Conservation (phyloP, 129 eudicot genomes). For the Escallonia herrerae region DNA sequence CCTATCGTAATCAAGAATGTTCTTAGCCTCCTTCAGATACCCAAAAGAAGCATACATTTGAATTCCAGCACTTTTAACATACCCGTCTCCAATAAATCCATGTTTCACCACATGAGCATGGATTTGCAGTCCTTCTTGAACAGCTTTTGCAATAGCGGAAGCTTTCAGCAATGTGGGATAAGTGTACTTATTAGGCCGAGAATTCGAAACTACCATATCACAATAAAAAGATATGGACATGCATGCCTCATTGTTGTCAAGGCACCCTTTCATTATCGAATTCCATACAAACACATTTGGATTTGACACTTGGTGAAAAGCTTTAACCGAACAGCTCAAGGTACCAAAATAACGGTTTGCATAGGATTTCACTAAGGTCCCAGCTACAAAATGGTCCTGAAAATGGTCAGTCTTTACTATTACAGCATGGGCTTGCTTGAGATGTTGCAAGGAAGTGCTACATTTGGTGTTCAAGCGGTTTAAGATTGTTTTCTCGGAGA, state of each 20-base stretch:
- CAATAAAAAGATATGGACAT: slow-evolving; percentile 23
- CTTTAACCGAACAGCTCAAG: slow-evolving; percentile 15
- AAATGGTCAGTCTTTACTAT: slow-evolving; percentile 44
- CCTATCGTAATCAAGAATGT: slow-evolving; percentile 27
- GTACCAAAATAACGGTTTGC: slow-evolving; percentile 28
- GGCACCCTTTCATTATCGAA: slow-evolving; percentile 39
- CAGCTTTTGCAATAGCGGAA: slow-evolving; percentile 22
- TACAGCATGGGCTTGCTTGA: slow-evolving; percentile 53
- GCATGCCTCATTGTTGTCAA: slow-evolving; percentile 27
- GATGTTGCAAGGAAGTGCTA: slow-evolving; percentile 36
- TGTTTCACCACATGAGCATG: slow-evolving; percentile 46
- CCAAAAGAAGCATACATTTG: slow-evolving; percentile 51
- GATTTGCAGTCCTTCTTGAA: slow-evolving; percentile 33
- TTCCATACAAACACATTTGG: slow-evolving; percentile 68
- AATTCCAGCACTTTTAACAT: slow-evolving; percentile 52
- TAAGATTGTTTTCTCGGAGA: slow-evolving; percentile 39
- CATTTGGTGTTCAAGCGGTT: slow-evolving; percentile 48
- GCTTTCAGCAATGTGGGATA: slow-evolving; percentile 47
- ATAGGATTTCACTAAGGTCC: slow-evolving; percentile 49
- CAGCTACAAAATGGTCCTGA: slow-evolving; percentile 56
- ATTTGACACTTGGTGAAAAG: slow-evolving; percentile 34
- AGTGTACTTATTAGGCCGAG: slow-evolving; percentile 48
- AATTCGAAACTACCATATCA: slow-evolving; percentile 30
- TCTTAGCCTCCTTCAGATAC: slow-evolving; percentile 31
- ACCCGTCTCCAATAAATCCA: slow-evolving; percentile 43